These are phyloP conservation scores for Yamadazyma oceani DNA, from an alignment of 1,139 yeast genomes.

Conservation along the genomic window DNA sequence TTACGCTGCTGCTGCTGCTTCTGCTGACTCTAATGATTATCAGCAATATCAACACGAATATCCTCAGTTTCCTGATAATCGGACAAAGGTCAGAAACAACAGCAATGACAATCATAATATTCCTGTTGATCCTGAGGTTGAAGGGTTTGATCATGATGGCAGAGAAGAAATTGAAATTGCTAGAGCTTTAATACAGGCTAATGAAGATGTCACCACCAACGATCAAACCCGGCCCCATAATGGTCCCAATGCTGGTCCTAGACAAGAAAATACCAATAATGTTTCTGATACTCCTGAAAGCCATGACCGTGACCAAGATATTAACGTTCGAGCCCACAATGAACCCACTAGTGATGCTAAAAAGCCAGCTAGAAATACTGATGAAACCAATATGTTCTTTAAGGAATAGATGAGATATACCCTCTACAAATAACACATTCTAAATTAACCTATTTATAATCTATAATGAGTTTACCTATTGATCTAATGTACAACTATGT, in stretches of 20 bases:
- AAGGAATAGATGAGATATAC: constrained; percentile 18
- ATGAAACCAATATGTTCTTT: constrained; percentile 30
- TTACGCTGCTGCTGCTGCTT: constrained; percentile 47
- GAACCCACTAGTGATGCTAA: constrained; percentile 3
- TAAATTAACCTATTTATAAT: neutral
- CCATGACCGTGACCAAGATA: neutral
- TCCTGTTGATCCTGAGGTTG: constrained; percentile 62
- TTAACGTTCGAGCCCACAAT: constrained; percentile 5
- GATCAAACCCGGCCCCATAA: constrained; percentile 1
- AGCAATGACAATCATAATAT: constrained; percentile 21
- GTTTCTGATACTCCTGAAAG: neutral
- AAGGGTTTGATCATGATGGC: constrained; percentile 47
- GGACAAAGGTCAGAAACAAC: constrained; percentile 1
- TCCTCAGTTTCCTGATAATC: constrained; percentile 15
- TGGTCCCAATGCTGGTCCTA: neutral
- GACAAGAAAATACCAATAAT: neutral
- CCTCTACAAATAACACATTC: too few species aligned
- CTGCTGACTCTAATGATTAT: constrained; percentile 30
- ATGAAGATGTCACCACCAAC: constrained; percentile 30
- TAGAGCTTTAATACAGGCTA: constrained; percentile 63
- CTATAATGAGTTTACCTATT: too few species aligned
- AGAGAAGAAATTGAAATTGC: constrained; percentile 67
- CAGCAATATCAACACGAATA: constrained; percentile 21
- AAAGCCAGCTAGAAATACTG: constrained; percentile 9
- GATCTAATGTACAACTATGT: neutral